Evolutionary conservation across 495 filamentous ascomycete species (phyloP).

Genomic region (Cercophora newfieldiana): DNA sequence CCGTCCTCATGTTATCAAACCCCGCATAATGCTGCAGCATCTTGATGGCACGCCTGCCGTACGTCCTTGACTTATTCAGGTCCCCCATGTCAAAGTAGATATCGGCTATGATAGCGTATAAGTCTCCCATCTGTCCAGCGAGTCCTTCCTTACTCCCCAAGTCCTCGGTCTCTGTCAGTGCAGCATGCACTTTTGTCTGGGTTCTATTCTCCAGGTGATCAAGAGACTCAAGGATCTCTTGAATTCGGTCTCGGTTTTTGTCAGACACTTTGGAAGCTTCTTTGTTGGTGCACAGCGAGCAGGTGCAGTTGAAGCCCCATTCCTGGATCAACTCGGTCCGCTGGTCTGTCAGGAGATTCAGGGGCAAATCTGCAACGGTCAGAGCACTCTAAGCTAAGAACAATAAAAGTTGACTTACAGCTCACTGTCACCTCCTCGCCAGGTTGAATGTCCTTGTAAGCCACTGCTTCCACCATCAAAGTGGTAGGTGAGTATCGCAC

Average conservation of each 20-base stretch:
- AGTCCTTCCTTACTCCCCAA: constrained; percentile 28
- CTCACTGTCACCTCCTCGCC: constrained; percentile 35
- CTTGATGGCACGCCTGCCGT: constrained; percentile 19
- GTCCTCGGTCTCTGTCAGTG: constrained; percentile 23
- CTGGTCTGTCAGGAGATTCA: constrained; percentile 28
- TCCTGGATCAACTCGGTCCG: constrained; percentile 25
- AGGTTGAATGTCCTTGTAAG: constrained; percentile 28
- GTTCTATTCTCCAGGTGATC: constrained; percentile 23
- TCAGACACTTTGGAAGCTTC: constrained; percentile 22
- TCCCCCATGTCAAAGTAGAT: constrained; percentile 29
- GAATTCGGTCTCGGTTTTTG: constrained; percentile 25
- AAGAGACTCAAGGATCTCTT: constrained; percentile 27
- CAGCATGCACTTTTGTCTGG: constrained; percentile 15
- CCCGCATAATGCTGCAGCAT: constrained; percentile 30
- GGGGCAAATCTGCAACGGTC: constrained; percentile 21
- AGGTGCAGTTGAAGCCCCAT: constrained; percentile 38
- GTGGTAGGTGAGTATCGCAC: constrained; percentile 31
- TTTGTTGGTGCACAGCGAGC: constrained; percentile 25
- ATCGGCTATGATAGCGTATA: constrained; percentile 27
- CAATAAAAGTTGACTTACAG: constrained; percentile 21
- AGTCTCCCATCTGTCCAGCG: constrained; percentile 29
- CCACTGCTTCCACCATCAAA: constrained; percentile 31
- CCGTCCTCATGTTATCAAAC: constrained; percentile 29
- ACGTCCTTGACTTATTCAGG: constrained; percentile 15
- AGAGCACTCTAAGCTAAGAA: background rate